A percentile compares a stretch with the other conserved stretches of the same genome.
Evolutionary conservation across 805 yeast species (phyloP).

Genomic region (Candida nonsorbophila): DNA sequence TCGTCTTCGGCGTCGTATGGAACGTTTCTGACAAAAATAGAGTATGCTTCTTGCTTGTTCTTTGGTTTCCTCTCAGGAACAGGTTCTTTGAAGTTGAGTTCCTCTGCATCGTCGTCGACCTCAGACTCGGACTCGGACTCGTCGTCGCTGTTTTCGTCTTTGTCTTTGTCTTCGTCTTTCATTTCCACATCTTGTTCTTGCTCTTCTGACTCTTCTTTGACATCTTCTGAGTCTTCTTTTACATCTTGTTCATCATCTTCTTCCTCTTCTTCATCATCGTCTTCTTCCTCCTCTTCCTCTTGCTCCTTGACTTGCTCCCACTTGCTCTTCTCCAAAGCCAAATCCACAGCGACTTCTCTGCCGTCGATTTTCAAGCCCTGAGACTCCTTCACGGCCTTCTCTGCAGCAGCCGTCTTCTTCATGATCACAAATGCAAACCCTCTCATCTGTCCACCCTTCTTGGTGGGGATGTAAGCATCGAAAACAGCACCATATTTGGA

Average conservation of each 20-base stretch:
- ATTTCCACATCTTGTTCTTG: constrained; percentile 21
- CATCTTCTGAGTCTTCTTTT: constrained; percentile 30
- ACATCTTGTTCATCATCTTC: constrained; percentile 36
- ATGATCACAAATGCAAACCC: constrained; percentile 95
- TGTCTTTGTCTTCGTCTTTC: constrained; percentile 28
- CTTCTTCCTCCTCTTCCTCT: constrained; percentile 29
- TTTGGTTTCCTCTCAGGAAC: constrained; percentile 12
- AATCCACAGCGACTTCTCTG: constrained; percentile 89
- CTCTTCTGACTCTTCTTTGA: constrained; percentile 31
- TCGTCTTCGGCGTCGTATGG: constrained; percentile 94
- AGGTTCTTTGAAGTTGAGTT: constrained; percentile 21
- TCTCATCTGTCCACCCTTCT: constrained; percentile 80
- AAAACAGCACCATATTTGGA: constrained; percentile 77
- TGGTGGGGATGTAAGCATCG: constrained; percentile 86
- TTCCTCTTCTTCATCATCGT: constrained; percentile 34
- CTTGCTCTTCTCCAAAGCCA: constrained; percentile 81
- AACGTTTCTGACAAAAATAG: constrained; percentile 84
- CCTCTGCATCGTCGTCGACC: constrained; percentile 17
- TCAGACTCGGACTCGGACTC: constrained; percentile 23
- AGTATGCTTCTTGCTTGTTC: constrained; percentile 63
- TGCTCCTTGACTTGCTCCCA: constrained; percentile 60
- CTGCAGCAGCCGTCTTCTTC: constrained; percentile 75
- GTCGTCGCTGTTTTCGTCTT: constrained; percentile 25
- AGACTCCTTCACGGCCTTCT: constrained; percentile 69
- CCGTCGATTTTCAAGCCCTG: constrained; percentile 79